Evolutionary conservation across 495 filamentous ascomycete species (phyloP).

Genomic region (Aspergillus mulundensis): DNA sequence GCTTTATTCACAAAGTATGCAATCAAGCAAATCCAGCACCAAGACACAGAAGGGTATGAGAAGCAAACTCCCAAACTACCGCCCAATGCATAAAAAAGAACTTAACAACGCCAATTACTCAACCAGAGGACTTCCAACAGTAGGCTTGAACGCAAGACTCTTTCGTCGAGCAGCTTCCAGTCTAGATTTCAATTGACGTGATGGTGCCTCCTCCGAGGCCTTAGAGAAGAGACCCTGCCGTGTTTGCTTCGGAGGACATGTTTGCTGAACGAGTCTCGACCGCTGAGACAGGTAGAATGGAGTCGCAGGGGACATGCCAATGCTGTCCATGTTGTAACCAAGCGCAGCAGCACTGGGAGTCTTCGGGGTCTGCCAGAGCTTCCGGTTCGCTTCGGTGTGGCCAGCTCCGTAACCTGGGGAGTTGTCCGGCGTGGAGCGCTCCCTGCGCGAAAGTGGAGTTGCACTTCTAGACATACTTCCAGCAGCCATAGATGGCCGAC

Average conservation of each 20-base stretch:
- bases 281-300: constrained; percentile 55
- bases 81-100: background rate
- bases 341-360: constrained; percentile 28
- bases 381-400: constrained; percentile 17
- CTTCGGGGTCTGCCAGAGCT: constrained; percentile 28
- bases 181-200: constrained; percentile 55
- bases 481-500: constrained; percentile 31
- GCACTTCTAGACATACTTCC: constrained; percentile 33
- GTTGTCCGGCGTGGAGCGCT: constrained; percentile 20
- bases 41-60: constrained; percentile 1
- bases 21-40: background rate
- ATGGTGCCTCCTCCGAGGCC: constrained; percentile 26
- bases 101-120: constrained; percentile 10
- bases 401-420: constrained; percentile 2
- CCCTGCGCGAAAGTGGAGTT: constrained; percentile 19
- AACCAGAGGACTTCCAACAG: constrained; percentile 68
- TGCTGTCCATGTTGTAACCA: constrained; percentile 38
- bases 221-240: constrained; percentile 42
- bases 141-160: constrained; percentile 78
- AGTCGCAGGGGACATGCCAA: constrained; percentile 50
- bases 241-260: constrained; percentile 66
- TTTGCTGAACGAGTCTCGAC: constrained; percentile 58
- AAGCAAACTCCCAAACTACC: background rate
- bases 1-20: too few relatives aligned
- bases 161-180: constrained; percentile 73